phyloP scores from a whole-genome alignment of 129 eudicot genomes.

The Helianthus tuberosus region DNA sequence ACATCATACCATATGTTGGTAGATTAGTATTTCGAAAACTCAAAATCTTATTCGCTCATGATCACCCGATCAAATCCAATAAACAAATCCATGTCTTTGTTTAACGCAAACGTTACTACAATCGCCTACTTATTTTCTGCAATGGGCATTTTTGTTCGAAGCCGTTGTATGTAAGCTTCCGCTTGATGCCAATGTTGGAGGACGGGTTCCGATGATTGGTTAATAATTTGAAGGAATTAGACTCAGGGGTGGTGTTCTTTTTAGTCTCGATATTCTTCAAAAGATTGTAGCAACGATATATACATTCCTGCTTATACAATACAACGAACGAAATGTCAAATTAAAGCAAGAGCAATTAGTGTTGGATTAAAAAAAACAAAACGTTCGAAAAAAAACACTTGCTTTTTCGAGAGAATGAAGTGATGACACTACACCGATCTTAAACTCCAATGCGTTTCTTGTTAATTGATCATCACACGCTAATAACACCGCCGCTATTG shows the following conservation, averaged over 20 bases:
- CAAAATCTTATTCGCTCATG: constrained; percentile 26
- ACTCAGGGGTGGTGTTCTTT: constrained; percentile 49
- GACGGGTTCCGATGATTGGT: constrained; percentile 35
- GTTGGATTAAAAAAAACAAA: neutral
- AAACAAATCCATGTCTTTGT: constrained; percentile 38
- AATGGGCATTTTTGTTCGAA: constrained; percentile 41
- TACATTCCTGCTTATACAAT: constrained; percentile 47
- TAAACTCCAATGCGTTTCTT: constrained; percentile 48
- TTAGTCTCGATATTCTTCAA: constrained; percentile 43
- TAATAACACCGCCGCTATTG: constrained; percentile 70
- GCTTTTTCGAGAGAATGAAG: constrained; percentile 64
- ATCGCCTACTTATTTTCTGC: constrained; percentile 34
- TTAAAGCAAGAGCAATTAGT: neutral
- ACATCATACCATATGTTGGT: constrained; percentile 52
- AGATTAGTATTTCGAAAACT: constrained; percentile 28
- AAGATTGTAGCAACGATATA: constrained; percentile 50
- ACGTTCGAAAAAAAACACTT: constrained; percentile 22
- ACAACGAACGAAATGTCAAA: constrained; percentile 13
- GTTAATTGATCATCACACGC: constrained; percentile 53
- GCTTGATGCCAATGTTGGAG: constrained; percentile 44
- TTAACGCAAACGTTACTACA: constrained; percentile 16
- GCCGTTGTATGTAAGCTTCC: constrained; percentile 51
- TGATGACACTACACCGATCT: constrained; percentile 48
- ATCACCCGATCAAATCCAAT: constrained; percentile 41
- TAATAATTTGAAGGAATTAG: constrained; percentile 24